A percentile compares a stretch with the other conserved stretches of the same genome.
phyloP scores from a whole-genome alignment of 495 filamentous ascomycete species.

The Endocarpon pusillum region DNA sequence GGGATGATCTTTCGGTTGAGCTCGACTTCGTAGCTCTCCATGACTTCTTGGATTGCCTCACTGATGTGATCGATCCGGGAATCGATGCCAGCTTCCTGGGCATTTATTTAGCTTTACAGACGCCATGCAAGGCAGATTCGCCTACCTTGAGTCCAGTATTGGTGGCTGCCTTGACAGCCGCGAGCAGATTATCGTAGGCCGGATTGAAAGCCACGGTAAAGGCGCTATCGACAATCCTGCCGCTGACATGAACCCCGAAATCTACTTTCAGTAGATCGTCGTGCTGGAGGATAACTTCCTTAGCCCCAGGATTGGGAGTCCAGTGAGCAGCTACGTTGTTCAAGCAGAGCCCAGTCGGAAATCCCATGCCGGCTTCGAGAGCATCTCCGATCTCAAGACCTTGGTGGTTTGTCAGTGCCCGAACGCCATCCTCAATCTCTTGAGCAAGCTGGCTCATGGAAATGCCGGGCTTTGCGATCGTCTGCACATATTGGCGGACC shows the following conservation, averaged over 20 bases:
- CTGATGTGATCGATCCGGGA: constrained; percentile 43
- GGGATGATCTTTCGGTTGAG: constrained; percentile 37
- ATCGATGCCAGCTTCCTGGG: constrained; percentile 41
- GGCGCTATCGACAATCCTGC: constrained; percentile 46
- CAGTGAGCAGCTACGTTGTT: constrained; percentile 47
- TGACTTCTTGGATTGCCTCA: constrained; percentile 45
- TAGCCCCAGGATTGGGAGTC: constrained; percentile 45
- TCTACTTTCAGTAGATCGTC: constrained; percentile 54
- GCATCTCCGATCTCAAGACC: constrained; percentile 41
- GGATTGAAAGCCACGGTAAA: constrained; percentile 48
- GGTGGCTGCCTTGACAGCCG: constrained; percentile 44
- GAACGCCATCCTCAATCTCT: constrained; percentile 43
- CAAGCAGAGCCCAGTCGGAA: constrained; percentile 42
- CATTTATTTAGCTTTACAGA: background rate
- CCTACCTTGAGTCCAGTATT: constrained; percentile 40
- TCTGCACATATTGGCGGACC: constrained; percentile 40
- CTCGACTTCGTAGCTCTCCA: constrained; percentile 51
- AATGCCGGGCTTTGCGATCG: constrained; percentile 36
- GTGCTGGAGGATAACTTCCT: constrained; percentile 33
- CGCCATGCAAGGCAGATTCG: background rate
- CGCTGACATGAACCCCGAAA: constrained; percentile 48
- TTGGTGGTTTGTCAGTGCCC: constrained; percentile 36
- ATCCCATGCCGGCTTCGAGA: constrained; percentile 41
- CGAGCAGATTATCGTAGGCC: constrained; percentile 41
- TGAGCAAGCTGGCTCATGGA: constrained; percentile 41